Percentiles rank a stretch among this genome's conserved stretches.
Conservation (phyloP, 768 basidiomycete species). For the Psilocybe cyanescens region DNA sequence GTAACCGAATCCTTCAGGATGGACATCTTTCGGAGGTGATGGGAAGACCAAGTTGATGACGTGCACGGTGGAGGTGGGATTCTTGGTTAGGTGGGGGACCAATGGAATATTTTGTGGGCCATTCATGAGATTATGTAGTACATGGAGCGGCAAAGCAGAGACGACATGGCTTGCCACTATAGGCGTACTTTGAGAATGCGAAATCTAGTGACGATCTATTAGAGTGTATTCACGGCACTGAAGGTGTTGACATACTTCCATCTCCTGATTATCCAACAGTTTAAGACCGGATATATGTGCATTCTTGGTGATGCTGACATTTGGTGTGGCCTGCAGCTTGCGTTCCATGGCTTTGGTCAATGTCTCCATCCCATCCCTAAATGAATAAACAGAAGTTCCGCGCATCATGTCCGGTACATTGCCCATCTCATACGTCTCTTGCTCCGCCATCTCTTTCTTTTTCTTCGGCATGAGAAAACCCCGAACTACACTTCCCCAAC, state of each 20-base stretch:
- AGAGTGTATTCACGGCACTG: slow-evolving; percentile 9
- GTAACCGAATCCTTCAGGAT: slow-evolving; percentile 92
- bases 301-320: slow-evolving; percentile 60
- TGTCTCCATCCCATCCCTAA: slow-evolving; percentile 74
- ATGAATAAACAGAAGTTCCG: slow-evolving; percentile 78
- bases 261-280: slow-evolving; percentile 34
- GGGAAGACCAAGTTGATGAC: slow-evolving; percentile 90
- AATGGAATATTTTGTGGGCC: slow-evolving; percentile 22
- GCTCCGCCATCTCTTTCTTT: slow-evolving; percentile 11
- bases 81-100: slow-evolving; percentile 71
- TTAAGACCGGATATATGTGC: slow-evolving; percentile 41
- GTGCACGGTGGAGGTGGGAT: slow-evolving; percentile 79
- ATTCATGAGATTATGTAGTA: slow-evolving; percentile 45
- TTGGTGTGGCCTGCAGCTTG: slow-evolving; percentile 46
- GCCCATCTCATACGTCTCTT: slow-evolving; percentile 42
- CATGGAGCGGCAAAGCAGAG: slow-evolving; percentile 74
- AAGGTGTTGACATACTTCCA: slow-evolving; percentile 45
- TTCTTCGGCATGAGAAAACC: slow-evolving; percentile 47
- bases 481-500: slow-evolving; percentile 70
- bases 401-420: slow-evolving; percentile 50
- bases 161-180: slow-evolving; percentile 65
- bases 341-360: slow-evolving; percentile 61
- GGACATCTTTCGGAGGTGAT: slow-evolving; percentile 49
- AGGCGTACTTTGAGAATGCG: slow-evolving; percentile 24
- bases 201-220: slow-evolving; percentile 17